Conservation (phyloP, 805 yeast species). For the Schizosaccharomyces japonicus region DNA sequence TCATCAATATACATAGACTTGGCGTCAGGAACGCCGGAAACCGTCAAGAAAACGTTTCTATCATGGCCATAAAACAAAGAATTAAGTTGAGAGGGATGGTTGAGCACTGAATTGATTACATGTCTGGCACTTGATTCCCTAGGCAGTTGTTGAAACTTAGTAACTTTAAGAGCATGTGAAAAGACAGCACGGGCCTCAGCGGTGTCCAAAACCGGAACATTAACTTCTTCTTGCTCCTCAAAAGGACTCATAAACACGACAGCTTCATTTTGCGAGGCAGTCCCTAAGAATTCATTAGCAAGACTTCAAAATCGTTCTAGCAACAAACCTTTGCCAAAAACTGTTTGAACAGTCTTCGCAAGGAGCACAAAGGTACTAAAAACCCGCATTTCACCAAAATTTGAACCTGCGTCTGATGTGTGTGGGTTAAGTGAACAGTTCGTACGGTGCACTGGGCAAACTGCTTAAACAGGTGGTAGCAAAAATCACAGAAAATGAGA, state of each 20-base stretch:
- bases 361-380: neutral
- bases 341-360: neutral
- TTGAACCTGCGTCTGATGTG: neutral
- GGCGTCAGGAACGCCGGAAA: neutral
- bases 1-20: neutral
- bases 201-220: constrained; percentile 17
- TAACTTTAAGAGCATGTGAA: constrained; percentile 18
- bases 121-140: neutral
- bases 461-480: constrained; percentile 48
- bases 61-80: neutral
- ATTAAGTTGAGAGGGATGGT: neutral
- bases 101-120: neutral
- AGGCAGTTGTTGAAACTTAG: constrained; percentile 11
- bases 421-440: no score
- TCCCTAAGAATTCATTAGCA: no score
- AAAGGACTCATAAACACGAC: neutral
- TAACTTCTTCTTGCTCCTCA: neutral
- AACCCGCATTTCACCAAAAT: neutral
- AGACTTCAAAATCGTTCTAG: no score
- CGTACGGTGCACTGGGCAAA: no score
- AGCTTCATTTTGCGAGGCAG: neutral
- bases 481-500: constrained; percentile 72
- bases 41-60: neutral
- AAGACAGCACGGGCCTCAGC: constrained; percentile 45
- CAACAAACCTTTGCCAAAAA: neutral